Base-by-base conservation (phyloP, 345 rosid genomes). In the Lepidium didymum region DNA sequence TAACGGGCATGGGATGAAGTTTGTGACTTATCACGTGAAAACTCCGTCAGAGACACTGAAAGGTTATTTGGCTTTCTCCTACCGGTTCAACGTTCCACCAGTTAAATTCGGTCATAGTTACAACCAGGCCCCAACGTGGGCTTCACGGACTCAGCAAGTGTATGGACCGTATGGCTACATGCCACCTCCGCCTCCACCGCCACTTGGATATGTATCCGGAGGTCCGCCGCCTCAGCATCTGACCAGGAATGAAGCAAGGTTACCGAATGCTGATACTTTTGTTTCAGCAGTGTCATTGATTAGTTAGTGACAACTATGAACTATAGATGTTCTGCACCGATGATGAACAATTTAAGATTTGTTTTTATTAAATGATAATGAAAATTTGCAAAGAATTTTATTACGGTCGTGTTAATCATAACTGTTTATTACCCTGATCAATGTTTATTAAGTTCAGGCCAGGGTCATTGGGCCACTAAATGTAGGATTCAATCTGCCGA, bases 51-150 rank as follows among this genome's bases (percentile, higher is more conserved):
- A 90, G 43, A 85, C 61, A 70, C 70, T 82, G 5, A 81, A 85
- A 75, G 95, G 92, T 14, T 80, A 67, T 33, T 37, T 90, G 11
- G 69, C 54, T 31, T 80, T 90, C 41, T 85, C 92, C 42, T 90
- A 62, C 68, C 83, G 72, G 70, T 82, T 90, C 18, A 82, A 81
- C 21, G 45, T 41, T 11, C 5, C 67, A 8, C 9, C 43, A 18
- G 44, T 33, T 25, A 43, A 11, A 0, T 25, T 25, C 27, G 15
- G 49, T 51, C 49, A 16, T 9, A 34, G 10, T 53, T 19, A 53
- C 52, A 16, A 40, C 1, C 51, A 65, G 9, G 51, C 4, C 29
- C 51, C 61, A 66, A 34, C 44, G n/a, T 41, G 51, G 19, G 13
- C 61, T 51, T 13, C 12, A 10, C 41, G 42, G 10, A 31, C 31